Evolutionary conservation across 208 protist species (phyloP), one percentile per base, ranked within the genome.

Genomic region (Crithidia acanthocephali): DNA sequence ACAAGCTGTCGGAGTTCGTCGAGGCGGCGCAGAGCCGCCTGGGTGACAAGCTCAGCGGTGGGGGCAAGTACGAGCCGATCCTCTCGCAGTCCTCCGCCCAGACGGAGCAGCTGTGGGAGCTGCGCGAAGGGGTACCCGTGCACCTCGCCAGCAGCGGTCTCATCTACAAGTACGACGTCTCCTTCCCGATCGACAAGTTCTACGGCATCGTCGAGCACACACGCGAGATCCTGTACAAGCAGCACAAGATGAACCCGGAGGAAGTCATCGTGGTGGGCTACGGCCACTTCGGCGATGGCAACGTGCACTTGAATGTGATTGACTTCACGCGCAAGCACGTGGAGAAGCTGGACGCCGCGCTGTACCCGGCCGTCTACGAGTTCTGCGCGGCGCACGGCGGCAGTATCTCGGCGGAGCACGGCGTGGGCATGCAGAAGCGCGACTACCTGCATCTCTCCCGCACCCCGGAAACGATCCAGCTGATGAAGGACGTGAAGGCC

Each of bases 271-370:
- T 96, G 23, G 79, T 93, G 45, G 97, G 96, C 22, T 99, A 98
- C 81, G 98, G 98, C 16, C 98, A 99, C 79, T 88, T 99, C 56
- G 98, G 98, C 30, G 98, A 99, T 77, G 95, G 96, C 57, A 99
- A 99, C 84, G 74, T 99, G 22, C 98, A 99, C 74, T 71, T 99
- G 25, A 99, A 99, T 76, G 88, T 99, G 69, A 52, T 95, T 47
- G 72, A 94, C 77, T 28, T 70, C 22, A 90, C 82, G 25, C 80
- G 83, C 44, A 74, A 62, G 33, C 81, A 93, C 57, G 63, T 45
- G 27, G 77, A 83, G 30, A 68, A 72, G 58, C 74, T 90, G 18
- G 79, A 90, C 22, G 74, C 59, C n/a, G 74, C 68, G 30, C 74
- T 91, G 25, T 88, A 91, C 76, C 85, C 88, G 0, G 83, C 76